Evolutionary conservation across 139 green algal species (phyloP), one percentile per base, ranked within the genome.

Genomic region (Coelastrella sp.): DNA sequence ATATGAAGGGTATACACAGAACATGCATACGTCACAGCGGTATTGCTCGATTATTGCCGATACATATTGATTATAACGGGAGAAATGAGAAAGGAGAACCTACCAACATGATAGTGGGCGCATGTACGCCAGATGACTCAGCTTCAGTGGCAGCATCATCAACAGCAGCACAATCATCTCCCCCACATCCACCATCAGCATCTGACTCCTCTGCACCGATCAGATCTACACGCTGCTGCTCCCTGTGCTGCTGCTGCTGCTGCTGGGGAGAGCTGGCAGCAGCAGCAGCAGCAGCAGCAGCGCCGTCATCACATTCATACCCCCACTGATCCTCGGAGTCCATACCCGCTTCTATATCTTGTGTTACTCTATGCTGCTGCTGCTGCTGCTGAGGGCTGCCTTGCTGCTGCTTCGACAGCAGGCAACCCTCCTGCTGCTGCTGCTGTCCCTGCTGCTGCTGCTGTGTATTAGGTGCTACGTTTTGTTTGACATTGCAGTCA

Each of bases 381-480:
- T 47, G 32, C 32, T 47, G n/a, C n/a, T n/a, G n/a, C n/a, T n/a
- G n/a, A 47, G 32, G 32, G 32, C 1, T 47, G 0, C 32, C 32
- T 1, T 1, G 32, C 32, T 47, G 32, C 32, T 47, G 32, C 32
- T 47, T 47, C 1, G 32, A 1, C 32, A 47, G 32, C 32, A 47
- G 32, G 32, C 32, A 47, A 47, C 32, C 32, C 32, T 47, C 32
- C 32, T 47, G 32, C 32, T 71, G 61, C 61, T 79, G 59, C 59
- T 78, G 61, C 81, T 77, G 19, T n/a, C 23, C 8, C 65, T 88
- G 23, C 83, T 89, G 73, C 73, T 58, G 71, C n/a, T 83, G 84
- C 56, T 73, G 3, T 76, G 68, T 6, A 8, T 6, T 76, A 22
- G 68, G 68, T 32, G 17, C 16, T 17, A 71, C 11, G 10, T 76